Evolutionary conservation across 768 basidiomycete genomes (phyloP).

Genomic region (Cantharellus cinnabarinus): DNA sequence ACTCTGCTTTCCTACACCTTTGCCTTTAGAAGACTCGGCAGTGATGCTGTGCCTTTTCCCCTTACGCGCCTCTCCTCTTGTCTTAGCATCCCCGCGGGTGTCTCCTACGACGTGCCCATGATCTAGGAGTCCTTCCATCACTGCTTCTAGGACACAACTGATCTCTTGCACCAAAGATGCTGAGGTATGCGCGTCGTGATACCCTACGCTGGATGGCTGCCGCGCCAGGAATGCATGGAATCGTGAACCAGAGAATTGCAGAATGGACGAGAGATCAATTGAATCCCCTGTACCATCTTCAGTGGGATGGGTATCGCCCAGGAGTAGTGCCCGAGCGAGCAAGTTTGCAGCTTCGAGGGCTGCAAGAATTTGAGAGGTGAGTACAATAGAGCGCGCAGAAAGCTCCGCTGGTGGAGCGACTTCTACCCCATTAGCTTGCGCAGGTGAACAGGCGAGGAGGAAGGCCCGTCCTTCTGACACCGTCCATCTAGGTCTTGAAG

Average conservation of each 20-base stretch:
- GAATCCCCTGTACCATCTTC: not conserved
- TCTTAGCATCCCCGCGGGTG: too few relatives aligned
- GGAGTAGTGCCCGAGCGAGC: not conserved
- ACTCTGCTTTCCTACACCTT: too few relatives aligned
- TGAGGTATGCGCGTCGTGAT: too few relatives aligned
- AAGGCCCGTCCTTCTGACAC: conserved; percentile 7
- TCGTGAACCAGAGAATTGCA: not conserved
- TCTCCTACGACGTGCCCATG: too few relatives aligned
- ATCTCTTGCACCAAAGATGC: too few relatives aligned
- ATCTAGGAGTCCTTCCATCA: too few relatives aligned
- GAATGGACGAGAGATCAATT: not conserved
- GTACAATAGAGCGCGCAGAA: conserved; percentile 5
- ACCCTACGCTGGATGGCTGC: too few relatives aligned
- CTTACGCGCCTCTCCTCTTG: too few relatives aligned
- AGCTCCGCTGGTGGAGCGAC: not conserved
- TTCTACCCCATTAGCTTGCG: not conserved
- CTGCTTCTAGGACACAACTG: too few relatives aligned
- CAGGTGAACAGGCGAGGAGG: conserved; percentile 2
- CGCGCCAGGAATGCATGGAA: not conserved
- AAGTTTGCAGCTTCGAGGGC: not conserved
- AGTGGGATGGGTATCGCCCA: not conserved
- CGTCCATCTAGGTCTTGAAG: conserved; percentile 4
- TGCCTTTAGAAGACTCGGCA: too few relatives aligned
- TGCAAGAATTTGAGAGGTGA: conserved; percentile 5
- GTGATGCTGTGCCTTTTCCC: too few relatives aligned